These are phyloP conservation scores for Aegle marmelos DNA, from an alignment of 345 rosid genomes.

Conservation along the genomic window DNA sequence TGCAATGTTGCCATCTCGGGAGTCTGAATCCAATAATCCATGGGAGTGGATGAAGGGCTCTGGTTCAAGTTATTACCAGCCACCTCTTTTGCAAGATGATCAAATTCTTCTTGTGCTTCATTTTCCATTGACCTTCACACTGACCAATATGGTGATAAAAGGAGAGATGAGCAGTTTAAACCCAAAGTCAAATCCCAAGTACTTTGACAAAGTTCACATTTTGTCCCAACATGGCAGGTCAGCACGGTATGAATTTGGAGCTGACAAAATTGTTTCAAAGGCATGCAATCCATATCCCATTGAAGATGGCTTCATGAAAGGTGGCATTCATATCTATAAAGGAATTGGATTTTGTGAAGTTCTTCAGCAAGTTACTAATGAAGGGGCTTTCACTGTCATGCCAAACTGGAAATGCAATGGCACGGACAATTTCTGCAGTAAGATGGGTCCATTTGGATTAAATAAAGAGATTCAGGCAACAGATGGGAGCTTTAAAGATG, in stretches of 20 bases:
- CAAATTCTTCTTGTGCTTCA: slow-evolving; percentile 60
- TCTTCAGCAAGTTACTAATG: slow-evolving; percentile 45
- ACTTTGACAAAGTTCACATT: slow-evolving; percentile 57
- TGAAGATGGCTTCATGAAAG: slow-evolving; percentile 27
- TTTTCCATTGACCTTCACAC: slow-evolving; percentile 49
- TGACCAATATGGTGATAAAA: slow-evolving; percentile 48
- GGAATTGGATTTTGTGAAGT: slow-evolving; percentile 58
- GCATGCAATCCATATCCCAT: slow-evolving; percentile 76
- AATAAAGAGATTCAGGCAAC: slow-evolving; percentile 53
- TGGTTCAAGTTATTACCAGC: slow-evolving; percentile 30
- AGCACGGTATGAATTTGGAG: slow-evolving; percentile 46
- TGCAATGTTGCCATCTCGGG: slow-evolving; percentile 79
- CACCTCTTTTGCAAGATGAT: slow-evolving; percentile 80
- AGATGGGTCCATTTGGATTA: slow-evolving; percentile 66
- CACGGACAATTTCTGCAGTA: slow-evolving; percentile 49
- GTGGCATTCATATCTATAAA: slow-evolving; percentile 48
- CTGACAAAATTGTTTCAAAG: slow-evolving; percentile 47
- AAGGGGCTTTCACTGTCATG: slow-evolving; percentile 42
- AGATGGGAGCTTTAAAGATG: slow-evolving; percentile 70
- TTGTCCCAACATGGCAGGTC: slow-evolving; percentile 56
- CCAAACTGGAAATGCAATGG: slow-evolving; percentile 84
- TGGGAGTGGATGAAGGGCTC: slow-evolving; percentile 77
- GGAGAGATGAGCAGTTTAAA: slow-evolving; percentile 75
- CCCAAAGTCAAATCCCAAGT: slow-evolving; percentile 54
- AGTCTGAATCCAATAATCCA: slow-evolving; percentile 48